Evolutionary conservation across 2,329 filamentous ascomycete species (phyloP), one percentile per base, ranked within the genome.

Genomic region (Boeremia lycopersici): DNA sequence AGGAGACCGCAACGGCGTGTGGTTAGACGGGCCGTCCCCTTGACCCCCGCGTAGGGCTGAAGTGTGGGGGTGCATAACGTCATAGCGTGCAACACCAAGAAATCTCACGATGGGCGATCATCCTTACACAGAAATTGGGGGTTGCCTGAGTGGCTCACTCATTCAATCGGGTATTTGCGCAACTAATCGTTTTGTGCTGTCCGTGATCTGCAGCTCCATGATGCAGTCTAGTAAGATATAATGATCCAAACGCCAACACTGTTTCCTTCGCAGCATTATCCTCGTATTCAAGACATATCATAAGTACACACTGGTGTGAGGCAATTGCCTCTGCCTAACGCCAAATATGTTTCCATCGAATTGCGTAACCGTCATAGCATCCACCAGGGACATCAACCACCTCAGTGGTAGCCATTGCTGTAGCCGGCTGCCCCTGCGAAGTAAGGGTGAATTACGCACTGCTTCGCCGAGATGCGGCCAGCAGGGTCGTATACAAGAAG

Each of bases 401-500:
- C 40, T 52, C 58, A 72, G 58, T 73, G 70, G 53, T 65, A 73
- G 51, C 71, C 71, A 48, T 73, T 74, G 42, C 61, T 79, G 65
- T 82, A 83, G 35, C 64, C 67, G 59, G 76, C 82, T 49, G 77
- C 76, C 19, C 80, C 77, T 15, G 79, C 80, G 71, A 96, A 96
- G 79, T 96, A 96, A 8, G 89, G 87, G 72, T 96, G 92, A 65
- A 86, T 82, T 72, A 89, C 90, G 11, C 91, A 88, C 73, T 91
- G 89, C 81, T 96, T 96, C 47, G 93, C 92, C 6, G 90, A 96
- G 65, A 96, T 90, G 61, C 92, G 89, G 48, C 87, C 86, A 19
- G 91, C 90, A 2, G 92, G 92, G 72, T 96, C 92, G 70, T 93
- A 96, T 52, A 93, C 87, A 36, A 96, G 85, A 79, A 96, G 85